These are phyloP conservation scores for Moesziomyces aphidis DNA, from an alignment of 1,284 basidiomycete genomes.

Conservation along the genomic window DNA sequence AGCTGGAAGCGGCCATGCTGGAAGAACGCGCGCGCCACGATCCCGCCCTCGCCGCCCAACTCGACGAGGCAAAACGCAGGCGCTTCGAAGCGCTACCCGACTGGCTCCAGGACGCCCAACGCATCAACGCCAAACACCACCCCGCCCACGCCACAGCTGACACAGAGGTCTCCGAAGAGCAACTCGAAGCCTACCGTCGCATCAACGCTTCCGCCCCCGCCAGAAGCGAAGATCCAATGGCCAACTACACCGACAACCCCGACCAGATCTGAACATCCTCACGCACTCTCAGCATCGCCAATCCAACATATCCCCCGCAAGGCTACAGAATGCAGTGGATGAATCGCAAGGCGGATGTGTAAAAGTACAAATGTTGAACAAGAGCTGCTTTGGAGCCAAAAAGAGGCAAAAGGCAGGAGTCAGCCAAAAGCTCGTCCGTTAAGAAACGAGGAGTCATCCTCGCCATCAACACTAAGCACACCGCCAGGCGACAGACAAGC, in stretches of 20 bases:
- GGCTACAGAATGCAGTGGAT: background rate
- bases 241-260: slow-evolving; percentile 78
- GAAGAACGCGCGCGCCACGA: slow-evolving; percentile 36
- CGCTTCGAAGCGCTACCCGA: slow-evolving; percentile 40
- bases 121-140: slow-evolving; percentile 33
- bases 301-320: no score
- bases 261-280: no score
- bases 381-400: background rate
- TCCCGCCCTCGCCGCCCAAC: slow-evolving; percentile 13
- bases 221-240: slow-evolving; percentile 85
- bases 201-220: slow-evolving; percentile 68
- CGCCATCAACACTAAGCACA: background rate
- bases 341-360: background rate
- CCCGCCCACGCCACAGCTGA: slow-evolving; percentile 56
- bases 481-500: background rate
- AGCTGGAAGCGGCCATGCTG: slow-evolving; percentile 32
- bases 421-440: background rate
- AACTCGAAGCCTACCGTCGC: slow-evolving; percentile 89
- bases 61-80: slow-evolving; percentile 6
- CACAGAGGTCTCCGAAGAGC: slow-evolving; percentile 87
- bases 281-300: background rate
- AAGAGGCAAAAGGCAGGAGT: background rate
- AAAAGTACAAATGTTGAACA: slow-evolving; percentile 11
- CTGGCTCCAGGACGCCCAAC: slow-evolving; percentile 50
- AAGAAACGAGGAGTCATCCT: slow-evolving; percentile 5